Conservation (phyloP, 257 asterid species). For the Salvia miltiorrhiza region DNA sequence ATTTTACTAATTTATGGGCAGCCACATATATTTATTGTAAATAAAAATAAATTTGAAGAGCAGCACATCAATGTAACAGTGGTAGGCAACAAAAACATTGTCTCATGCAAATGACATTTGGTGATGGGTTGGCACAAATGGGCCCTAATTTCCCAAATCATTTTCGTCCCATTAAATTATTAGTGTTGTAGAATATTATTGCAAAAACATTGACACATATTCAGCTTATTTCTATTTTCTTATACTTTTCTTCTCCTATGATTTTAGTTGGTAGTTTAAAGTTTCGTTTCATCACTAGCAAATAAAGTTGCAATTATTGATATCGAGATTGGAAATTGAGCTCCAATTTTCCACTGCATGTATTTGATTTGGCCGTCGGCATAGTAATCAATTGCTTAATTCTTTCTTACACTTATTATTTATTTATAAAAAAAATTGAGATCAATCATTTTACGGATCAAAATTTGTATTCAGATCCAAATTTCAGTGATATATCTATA, state of each 20-base stretch:
- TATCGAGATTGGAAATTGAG: neutral
- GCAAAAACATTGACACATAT: constrained; percentile 10
- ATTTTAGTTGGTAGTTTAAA: neutral
- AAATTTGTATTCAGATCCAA: no score
- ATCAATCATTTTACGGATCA: no score
- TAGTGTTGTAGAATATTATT: constrained; percentile 25
- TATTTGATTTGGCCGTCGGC: neutral
- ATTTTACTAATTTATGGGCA: no score
- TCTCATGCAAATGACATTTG: constrained; percentile 45
- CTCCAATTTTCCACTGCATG: neutral
- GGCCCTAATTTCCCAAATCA: constrained; percentile 34
- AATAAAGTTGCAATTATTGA: constrained; percentile 9
- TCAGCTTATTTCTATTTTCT: neutral
- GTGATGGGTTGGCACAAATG: constrained; percentile 35
- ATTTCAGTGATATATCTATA: no score
- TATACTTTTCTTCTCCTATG: neutral
- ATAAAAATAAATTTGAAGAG: constrained; percentile 7
- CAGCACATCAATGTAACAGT: constrained; percentile 40
- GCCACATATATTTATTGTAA: no score
- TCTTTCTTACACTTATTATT: neutral
- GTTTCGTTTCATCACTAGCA: neutral
- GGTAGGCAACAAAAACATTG: constrained; percentile 36
- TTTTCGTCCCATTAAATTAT: constrained; percentile 39
- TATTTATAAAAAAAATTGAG: no score
- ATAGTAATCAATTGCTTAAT: neutral